phyloP scores from a whole-genome alignment of 2,329 filamentous ascomycete genomes.

The Aspergillus glaucus region DNA sequence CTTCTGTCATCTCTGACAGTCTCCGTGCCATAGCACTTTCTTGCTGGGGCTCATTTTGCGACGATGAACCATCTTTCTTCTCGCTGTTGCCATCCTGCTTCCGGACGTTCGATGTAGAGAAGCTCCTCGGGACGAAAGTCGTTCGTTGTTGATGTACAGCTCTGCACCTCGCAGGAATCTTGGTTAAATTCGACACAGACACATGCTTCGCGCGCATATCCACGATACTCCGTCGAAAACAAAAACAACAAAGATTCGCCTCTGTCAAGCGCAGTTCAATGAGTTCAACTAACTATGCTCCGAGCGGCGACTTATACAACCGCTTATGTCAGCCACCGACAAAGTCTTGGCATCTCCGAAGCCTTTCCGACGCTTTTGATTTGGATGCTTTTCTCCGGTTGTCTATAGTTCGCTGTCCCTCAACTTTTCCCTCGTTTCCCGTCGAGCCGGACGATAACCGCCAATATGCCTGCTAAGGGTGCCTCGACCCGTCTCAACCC shows the following conservation, averaged over 20 bases:
- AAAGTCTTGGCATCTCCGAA: slow-evolving; percentile 18
- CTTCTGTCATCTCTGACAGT: slow-evolving; percentile 55
- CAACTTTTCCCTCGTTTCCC: background rate
- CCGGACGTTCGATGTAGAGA: slow-evolving; percentile 17
- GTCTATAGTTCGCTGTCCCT: slow-evolving; percentile 5
- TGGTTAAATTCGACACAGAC: slow-evolving; percentile 11
- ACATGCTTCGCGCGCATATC: slow-evolving; percentile 18
- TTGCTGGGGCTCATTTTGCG: slow-evolving; percentile 24
- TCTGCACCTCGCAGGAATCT: slow-evolving; percentile 5
- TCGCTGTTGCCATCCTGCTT: slow-evolving; percentile 16
- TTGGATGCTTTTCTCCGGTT: slow-evolving; percentile 11
- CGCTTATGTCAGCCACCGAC: slow-evolving; percentile 24
- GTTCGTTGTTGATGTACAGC: slow-evolving; percentile 7
- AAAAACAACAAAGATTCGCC: too few relatives aligned
- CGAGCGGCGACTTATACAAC: background rate
- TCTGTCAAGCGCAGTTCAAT: background rate
- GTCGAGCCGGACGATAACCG: background rate
- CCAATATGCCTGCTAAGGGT: slow-evolving; percentile 39
- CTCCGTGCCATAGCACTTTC: slow-evolving; percentile 54
- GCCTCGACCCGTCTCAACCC: slow-evolving; percentile 40
- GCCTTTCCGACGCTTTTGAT: slow-evolving; percentile 6
- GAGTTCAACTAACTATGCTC: background rate
- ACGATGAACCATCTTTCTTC: slow-evolving; percentile 7
- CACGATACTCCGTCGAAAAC: too few relatives aligned
- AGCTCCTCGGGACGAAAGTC: slow-evolving; percentile 10